phyloP scores from a whole-genome alignment of 2,329 filamentous ascomycete genomes.

The Fusarium sp. region DNA sequence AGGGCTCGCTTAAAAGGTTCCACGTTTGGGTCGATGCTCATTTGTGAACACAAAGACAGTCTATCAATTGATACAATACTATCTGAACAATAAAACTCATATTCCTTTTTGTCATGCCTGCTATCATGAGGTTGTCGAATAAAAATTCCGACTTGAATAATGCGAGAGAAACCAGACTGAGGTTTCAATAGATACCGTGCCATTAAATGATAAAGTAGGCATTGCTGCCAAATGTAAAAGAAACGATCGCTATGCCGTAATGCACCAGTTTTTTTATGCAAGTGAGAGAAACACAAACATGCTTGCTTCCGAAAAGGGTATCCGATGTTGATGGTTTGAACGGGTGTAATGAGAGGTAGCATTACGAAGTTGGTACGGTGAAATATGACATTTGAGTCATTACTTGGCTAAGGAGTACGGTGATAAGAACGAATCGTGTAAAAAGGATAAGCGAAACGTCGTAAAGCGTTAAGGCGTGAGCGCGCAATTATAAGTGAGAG shows the following conservation, averaged over 20 bases:
- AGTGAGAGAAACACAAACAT: slow-evolving; percentile 28
- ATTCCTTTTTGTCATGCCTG: slow-evolving; percentile 16
- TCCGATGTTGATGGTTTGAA: slow-evolving; percentile 23
- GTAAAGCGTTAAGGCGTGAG: slow-evolving; percentile 33
- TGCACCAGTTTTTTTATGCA: slow-evolving; percentile 37
- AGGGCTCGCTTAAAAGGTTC: background rate
- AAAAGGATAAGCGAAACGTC: slow-evolving; percentile 23
- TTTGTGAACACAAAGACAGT: slow-evolving; percentile 7
- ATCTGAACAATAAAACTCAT: slow-evolving; percentile 12
- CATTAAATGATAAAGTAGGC: slow-evolving; percentile 14
- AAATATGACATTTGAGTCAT: slow-evolving; percentile 7
- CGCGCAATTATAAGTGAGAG: slow-evolving; percentile 21
- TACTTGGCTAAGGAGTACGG: slow-evolving; percentile 1
- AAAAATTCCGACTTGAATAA: slow-evolving; percentile 2
- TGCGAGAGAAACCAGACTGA: slow-evolving; percentile 4
- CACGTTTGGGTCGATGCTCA: background rate
- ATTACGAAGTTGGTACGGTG: slow-evolving; percentile 9
- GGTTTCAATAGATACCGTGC: background rate
- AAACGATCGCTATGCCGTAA: slow-evolving; percentile 31
- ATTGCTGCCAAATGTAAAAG: slow-evolving; percentile 21
- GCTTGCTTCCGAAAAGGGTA: slow-evolving; percentile 40
- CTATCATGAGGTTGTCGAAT: slow-evolving; percentile 18
- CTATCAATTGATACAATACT: slow-evolving; percentile 28
- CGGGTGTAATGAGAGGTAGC: slow-evolving; percentile 7
- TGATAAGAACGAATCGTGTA: slow-evolving; percentile 12